Evolutionary conservation across 2,329 filamentous ascomycete species (phyloP), one percentile per base, ranked within the genome.

Genomic region (Claviceps citrina): DNA sequence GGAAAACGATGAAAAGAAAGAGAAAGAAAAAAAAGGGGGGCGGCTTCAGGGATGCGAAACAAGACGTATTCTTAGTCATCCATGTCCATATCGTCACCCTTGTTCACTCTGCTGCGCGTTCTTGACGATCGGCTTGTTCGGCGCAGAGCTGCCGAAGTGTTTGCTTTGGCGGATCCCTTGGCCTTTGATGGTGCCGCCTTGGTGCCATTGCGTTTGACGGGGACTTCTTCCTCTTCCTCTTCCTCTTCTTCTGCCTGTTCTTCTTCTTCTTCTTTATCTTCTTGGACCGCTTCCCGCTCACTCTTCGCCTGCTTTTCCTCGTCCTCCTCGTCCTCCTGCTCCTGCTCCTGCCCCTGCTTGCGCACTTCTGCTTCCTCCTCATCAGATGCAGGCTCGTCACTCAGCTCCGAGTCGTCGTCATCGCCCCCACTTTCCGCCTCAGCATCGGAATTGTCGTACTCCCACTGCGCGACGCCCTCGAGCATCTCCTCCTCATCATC

Each of bases 401-500:
- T 42, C 25, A 16, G 39, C 9, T 30, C 39, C 13, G 39, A 41
- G n/a, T 44, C 43, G 7, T 46, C 49, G 22, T 47, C 46, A 7
- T 44, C 44, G 31, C 40, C 49, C 2, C 41, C 46, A 18, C 46
- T 51, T 35, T 55, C 52, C n/a, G n/a, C n/a, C 15, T 53, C 51
- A 2, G 30, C 54, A 16, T 60, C 59, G 15, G 56, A 61, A 3
- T 56, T 52, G 2, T 59, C 48, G 36, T 76, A 76, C 19, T 70
- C 62, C 73, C 73, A 77, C 51, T 71, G 60, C 1, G 71, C 70
- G 5, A 76, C 73, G 2, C 73, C 73, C 35, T 73, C 65, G 19
- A 74, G 58, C 73, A 76, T 77, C 52, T 76, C 73, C 46, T 72
- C 66, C 44, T 76, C 71, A 43, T 76, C 73, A 36, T 71, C 71